Evolutionary conservation across 768 basidiomycete genomes (phyloP), one percentile per base, ranked within the genome.

Genomic region (Nevesoporus exiguus): DNA sequence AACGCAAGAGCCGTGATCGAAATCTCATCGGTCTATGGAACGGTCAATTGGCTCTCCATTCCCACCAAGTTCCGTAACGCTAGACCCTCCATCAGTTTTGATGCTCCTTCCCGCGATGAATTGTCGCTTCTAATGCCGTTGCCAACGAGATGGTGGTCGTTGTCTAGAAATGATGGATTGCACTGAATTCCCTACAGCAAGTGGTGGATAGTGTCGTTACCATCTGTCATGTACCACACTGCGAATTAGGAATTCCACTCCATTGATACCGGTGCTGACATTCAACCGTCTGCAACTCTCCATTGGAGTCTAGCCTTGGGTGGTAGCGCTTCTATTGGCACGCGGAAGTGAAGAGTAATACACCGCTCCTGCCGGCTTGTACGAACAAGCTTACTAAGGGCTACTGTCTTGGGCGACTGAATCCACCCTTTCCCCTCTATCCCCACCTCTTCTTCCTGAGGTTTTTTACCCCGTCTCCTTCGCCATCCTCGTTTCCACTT

Each of bases 391-490:
- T n/a, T n/a, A n/a, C 7, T 8, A 8, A n/a, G 7, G 7, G 30
- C 49, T 67, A 70, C 48, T 68, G 59, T 46, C 68, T 66, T 10
- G 62, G 33, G 1, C 56, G 62, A 31, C 58, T 42, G 5, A 14
- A 48, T 21, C 68, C 64, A 22, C 62, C 57, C 51, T 51, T 68
- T 17, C 57, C 64, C 43, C 58, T 93, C 91, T 67, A 90, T 80
- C 0, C 77, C 83, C 8, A 68, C 68, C 19, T 78, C 82, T 48
- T 78, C 83, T 21, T 55, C 73, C 65, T 22, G 53, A 48, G 47
- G 58, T 46, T 65, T 47, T 44, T 44, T 51, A 65, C 37, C 22
- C 59, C 44, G 15, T 45, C 54, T 44, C 9, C 58, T 29, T 13
- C 57, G 3, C 27, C 8, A 29, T 8, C 27, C 27, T 33, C 55